Conservation (phyloP, 768 basidiomycete species). For the Sporobolomyces roseus region DNA sequence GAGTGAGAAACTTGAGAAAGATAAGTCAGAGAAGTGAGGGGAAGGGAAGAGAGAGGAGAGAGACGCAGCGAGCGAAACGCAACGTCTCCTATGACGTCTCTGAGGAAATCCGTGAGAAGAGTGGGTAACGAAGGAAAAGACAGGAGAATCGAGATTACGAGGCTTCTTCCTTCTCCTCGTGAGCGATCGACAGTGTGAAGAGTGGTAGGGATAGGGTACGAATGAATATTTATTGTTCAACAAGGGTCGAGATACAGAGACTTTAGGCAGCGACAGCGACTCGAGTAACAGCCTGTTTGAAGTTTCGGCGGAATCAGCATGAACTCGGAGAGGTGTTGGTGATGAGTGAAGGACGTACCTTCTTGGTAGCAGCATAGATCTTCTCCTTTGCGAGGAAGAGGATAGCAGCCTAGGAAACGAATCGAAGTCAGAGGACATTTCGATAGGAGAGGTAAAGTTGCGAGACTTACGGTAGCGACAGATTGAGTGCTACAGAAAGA, state of each 20-base stretch:
- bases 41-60: background rate
- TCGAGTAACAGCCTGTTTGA: background rate
- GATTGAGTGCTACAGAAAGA: constrained; percentile 18
- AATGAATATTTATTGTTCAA: no score
- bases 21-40: background rate
- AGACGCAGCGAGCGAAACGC: background rate
- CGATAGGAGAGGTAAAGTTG: background rate
- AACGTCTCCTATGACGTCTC: no score
- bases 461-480: constrained; percentile 30
- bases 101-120: no score
- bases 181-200: no score
- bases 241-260: no score
- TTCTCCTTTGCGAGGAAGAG: constrained; percentile 84
- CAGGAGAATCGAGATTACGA: no score
- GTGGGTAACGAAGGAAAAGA: no score
- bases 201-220: no score
- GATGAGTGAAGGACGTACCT: constrained; percentile 37
- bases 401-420: constrained; percentile 56
- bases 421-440: background rate
- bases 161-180: no score
- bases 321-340: background rate
- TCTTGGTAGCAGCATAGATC: constrained; percentile 51
- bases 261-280: background rate
- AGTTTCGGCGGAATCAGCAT: background rate
- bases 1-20: background rate